Conservation (phyloP, 495 filamentous ascomycete species). For the Sabuloglossum arenarium region DNA sequence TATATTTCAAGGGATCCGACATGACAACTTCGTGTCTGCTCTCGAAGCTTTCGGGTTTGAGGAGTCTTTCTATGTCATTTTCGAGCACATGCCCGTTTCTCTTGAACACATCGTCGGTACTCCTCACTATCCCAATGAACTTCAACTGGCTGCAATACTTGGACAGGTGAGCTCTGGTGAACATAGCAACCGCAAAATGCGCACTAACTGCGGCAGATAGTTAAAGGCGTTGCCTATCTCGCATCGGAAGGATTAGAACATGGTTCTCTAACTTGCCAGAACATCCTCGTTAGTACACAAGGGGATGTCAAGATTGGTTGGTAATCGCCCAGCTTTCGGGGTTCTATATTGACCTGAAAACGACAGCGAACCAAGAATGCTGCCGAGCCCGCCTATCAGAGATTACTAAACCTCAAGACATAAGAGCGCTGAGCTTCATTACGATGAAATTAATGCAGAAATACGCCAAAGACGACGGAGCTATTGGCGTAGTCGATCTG, state of each 20-base stretch:
- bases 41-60: not conserved
- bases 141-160: not conserved
- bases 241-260: not conserved
- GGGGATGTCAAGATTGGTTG: not conserved
- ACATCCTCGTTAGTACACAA: not conserved
- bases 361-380: not conserved
- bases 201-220: too few species aligned
- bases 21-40: not conserved
- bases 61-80: not conserved
- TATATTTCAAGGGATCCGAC: not conserved
- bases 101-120: not conserved
- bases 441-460: conserved; percentile 21
- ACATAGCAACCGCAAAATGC: too few species aligned
- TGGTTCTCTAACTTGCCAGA: not conserved
- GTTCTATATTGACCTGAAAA: too few species aligned
- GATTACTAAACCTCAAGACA: conserved; percentile 4
- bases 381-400: not conserved
- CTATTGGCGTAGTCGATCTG: conserved; percentile 16
- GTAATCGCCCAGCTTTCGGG: not conserved
- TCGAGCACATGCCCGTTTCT: not conserved
- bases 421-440: conserved; percentile 12
- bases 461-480: conserved; percentile 18
- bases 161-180: not conserved
- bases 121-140: not conserved
- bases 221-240: too few species aligned